phyloP scores from a whole-genome alignment of 106 monocot genomes.

The Narthecium ossifragum region DNA sequence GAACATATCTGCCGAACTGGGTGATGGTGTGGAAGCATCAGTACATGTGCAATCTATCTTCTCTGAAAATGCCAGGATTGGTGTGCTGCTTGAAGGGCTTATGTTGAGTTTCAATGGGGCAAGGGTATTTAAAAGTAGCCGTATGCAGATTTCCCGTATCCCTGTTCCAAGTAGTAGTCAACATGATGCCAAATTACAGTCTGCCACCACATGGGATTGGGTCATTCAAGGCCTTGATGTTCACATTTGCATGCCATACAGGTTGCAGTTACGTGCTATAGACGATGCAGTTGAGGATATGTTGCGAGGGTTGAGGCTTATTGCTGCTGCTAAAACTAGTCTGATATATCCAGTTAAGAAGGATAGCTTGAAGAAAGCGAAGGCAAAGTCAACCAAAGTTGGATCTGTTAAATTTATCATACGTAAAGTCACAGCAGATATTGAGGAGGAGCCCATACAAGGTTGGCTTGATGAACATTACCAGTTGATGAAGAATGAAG shows the following conservation, averaged over 20 bases:
- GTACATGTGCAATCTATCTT: conserved; percentile 84
- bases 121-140: conserved; percentile 69
- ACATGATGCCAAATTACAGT: conserved; percentile 39
- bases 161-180: conserved; percentile 42
- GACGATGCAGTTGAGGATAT: conserved; percentile 98
- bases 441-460: conserved; percentile 97
- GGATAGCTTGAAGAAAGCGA: conserved; percentile 44
- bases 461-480: conserved; percentile 99
- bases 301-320: conserved; percentile 65
- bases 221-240: conserved; percentile 80
- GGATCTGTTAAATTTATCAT: conserved; percentile 72
- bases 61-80: conserved; percentile 94
- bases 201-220: conserved; percentile 70
- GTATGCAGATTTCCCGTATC: conserved; percentile 88
- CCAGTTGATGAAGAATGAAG: conserved; percentile 68
- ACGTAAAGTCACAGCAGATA: conserved; percentile 64
- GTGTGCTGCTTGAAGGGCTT: conserved; percentile 75
- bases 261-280: conserved; percentile 90
- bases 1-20: conserved; percentile 78
- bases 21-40: conserved; percentile 84
- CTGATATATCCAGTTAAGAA: conserved; percentile 48
- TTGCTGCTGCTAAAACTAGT: conserved; percentile 48
- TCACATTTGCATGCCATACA: conserved; percentile 84
- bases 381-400: conserved; percentile 47
- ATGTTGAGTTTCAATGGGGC: conserved; percentile 62